Base-by-base conservation (phyloP, 1,284 basidiomycete genomes). In the Marasmius sp. region DNA sequence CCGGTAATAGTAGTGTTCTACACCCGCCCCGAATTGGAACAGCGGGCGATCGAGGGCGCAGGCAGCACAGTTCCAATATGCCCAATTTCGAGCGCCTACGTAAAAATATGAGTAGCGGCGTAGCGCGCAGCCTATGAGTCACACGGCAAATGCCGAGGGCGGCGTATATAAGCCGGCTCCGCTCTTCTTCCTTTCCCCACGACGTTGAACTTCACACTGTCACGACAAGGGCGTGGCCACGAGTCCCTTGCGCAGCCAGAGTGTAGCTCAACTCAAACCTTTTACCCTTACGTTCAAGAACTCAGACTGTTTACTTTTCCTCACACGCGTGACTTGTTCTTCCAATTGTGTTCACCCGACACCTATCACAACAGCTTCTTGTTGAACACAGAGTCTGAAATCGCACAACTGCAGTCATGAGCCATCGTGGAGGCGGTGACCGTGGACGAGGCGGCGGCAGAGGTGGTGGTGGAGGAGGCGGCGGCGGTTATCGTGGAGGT, bases 401-500 rank as follows among this genome's bases (percentile, higher is more conserved):
- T 27, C 27, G 27, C 2, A 27, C 27, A 27, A 27, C 27, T 27
- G 27, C 27, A 27, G 27, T 27, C 27, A 27, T 27, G 27, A 27
- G 27, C 27, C 27, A 27, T 27, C 27, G 27, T 27, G 27, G 27
- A 27, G 27, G 27, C 5, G 27, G 27, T 27, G 27, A 27, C 27
- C 27, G 27, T 27, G 27, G 27, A 27, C 27, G 27, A 27, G 27
- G 27, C 27, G 27, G 27, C 27, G 27, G 27, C 27, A 27, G 27
- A 27, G 27, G 27, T 5, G 27, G 27, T 27, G 27, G 27, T 27
- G 27, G 27, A 2, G 27, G 27, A 27, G 27, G 27, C 27, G 27
- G 27, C 27, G 27, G 45, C 4, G 37, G 39, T 12, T 34, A 43
- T 34, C 14, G 43, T 37, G 62, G 65, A 27, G 70, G 67, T 60